Conservation (phyloP, 495 filamentous ascomycete species). For the Melanomma pulvis-pyrius region DNA sequence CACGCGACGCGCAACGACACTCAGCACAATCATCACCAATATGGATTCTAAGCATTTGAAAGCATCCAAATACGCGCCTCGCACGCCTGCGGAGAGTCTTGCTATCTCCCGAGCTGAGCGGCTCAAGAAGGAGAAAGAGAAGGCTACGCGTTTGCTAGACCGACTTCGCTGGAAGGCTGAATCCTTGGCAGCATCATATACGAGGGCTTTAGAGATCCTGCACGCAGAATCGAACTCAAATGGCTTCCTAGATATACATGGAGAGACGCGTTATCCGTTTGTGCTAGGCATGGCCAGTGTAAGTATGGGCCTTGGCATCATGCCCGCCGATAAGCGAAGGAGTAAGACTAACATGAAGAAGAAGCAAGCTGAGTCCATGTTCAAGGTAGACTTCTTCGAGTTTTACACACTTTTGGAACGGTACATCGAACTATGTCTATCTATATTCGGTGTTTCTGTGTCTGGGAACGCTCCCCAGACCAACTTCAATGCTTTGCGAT, state of each 20-base stretch:
- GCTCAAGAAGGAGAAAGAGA: slow-evolving; percentile 32
- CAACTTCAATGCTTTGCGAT: slow-evolving; percentile 22
- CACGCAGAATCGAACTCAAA: not conserved
- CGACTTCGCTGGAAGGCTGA: slow-evolving; percentile 36
- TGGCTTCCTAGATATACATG: not conserved
- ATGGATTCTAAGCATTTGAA: not conserved
- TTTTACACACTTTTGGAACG: slow-evolving; percentile 70
- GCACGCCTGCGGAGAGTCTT: slow-evolving; percentile 13
- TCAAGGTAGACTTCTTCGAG: slow-evolving; percentile 72
- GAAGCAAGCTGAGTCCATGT: slow-evolving; percentile 50
- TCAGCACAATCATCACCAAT: not conserved
- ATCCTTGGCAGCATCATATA: slow-evolving; percentile 20
- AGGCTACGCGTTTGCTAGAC: slow-evolving; percentile 19
- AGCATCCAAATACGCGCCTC: slow-evolving; percentile 17
- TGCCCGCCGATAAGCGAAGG: not conserved
- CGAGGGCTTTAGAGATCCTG: slow-evolving; percentile 27
- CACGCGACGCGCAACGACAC: not conserved
- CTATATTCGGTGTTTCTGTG: slow-evolving; percentile 58
- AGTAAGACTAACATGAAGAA: slow-evolving; percentile 2
- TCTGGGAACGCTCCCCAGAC: not conserved
- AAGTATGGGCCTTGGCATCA: not conserved
- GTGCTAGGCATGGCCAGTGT: slow-evolving; percentile 8
- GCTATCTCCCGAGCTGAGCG: slow-evolving; percentile 17
- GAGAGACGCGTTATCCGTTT: slow-evolving; percentile 12
- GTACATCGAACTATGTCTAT: slow-evolving; percentile 62